phyloP scores from a whole-genome alignment of 371 early-diverging fungal genomes.

The Mortierella sp. region DNA sequence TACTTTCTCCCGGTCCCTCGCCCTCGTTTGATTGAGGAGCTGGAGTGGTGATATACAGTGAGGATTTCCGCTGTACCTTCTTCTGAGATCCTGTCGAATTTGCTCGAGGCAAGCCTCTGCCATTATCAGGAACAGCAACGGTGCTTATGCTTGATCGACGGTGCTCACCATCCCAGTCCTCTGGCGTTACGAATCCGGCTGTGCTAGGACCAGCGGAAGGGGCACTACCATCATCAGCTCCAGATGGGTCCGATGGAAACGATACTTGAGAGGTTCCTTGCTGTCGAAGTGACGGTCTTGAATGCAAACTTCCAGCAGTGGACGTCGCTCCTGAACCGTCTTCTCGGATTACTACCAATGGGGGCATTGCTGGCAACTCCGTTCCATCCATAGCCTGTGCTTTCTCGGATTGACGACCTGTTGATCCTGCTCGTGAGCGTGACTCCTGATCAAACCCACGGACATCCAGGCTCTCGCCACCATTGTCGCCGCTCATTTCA shows the following conservation, averaged over 20 bases:
- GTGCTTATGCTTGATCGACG: slow-evolving; percentile 46
- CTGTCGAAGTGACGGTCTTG: slow-evolving; percentile 23
- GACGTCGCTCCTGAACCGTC: slow-evolving; percentile 3
- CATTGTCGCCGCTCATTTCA: slow-evolving; percentile 24
- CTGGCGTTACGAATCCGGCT: slow-evolving; percentile 35
- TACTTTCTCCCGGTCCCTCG: not conserved
- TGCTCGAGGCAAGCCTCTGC: slow-evolving; percentile 17
- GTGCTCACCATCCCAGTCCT: slow-evolving; percentile 35
- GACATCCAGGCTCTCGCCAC: slow-evolving; percentile 17
- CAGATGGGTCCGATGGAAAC: slow-evolving; percentile 8
- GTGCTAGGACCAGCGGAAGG: slow-evolving; percentile 28
- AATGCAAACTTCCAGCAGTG: not conserved
- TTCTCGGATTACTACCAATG: slow-evolving; percentile 5
- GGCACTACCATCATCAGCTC: slow-evolving; percentile 15
- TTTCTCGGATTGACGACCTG: slow-evolving; percentile 17
- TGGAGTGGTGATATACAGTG: not conserved
- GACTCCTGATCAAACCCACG: slow-evolving; percentile 28
- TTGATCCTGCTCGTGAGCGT: slow-evolving; percentile 42
- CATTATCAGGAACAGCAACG: slow-evolving; percentile 40
- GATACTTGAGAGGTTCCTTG: no score
- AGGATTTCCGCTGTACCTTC: slow-evolving; percentile 19
- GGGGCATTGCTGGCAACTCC: slow-evolving; percentile 7
- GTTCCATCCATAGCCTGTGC: slow-evolving; percentile 9
- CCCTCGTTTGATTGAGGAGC: not conserved
- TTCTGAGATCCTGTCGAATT: slow-evolving; percentile 26